Evolutionary conservation across 179 eudicot species (phyloP), one percentile per base, ranked within the genome.

Genomic region (Beta macrorhiza): DNA sequence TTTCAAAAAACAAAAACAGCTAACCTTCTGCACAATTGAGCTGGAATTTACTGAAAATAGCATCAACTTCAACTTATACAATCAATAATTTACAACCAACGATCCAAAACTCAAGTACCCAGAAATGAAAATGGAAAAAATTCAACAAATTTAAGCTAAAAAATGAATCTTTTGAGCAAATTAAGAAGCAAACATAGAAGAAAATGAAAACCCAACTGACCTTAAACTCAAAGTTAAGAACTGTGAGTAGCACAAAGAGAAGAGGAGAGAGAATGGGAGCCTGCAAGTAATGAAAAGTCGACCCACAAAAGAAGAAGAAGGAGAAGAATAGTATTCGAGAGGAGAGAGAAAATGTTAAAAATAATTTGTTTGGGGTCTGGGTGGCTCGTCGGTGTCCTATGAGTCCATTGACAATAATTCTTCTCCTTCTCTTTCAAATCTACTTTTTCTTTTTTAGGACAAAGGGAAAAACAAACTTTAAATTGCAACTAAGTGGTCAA

Each of bases 381-480:
- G 87, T 89, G 93, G 92, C 90, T 80, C 88, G 92, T 91, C 93
- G 89, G 89, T 85, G 85, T 83, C 74, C 65, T 61, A 15, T 82
- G 63, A 63, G 68, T 75, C 64, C 53, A 65, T 57, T 70, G 72
- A 52, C 70, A 64, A 73, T 76, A 15, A 57, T 67, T 45, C 49
- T 17, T 44, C 17, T 56, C 25, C 65, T 83, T 85, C 77, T 59
- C 70, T 49, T 59, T 61, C 2, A 71, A 44, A 71, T 53, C 53
- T 47, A 59, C 64, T 25, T n/a, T 32, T 47, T 32, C 47, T 61
- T 53, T 1, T 47, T 63, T 58, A 59, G 15, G 42, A 61, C 12
- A 25, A 44, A 14, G 19, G 44, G 20, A 44, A 57, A 44, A 37
- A n/a, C 9, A 70, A 49, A 25, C 16, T 32, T 16, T 0, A 58